These are phyloP conservation scores for Datura wrightii DNA, from an alignment of 257 asterid species.

Conservation along the genomic window DNA sequence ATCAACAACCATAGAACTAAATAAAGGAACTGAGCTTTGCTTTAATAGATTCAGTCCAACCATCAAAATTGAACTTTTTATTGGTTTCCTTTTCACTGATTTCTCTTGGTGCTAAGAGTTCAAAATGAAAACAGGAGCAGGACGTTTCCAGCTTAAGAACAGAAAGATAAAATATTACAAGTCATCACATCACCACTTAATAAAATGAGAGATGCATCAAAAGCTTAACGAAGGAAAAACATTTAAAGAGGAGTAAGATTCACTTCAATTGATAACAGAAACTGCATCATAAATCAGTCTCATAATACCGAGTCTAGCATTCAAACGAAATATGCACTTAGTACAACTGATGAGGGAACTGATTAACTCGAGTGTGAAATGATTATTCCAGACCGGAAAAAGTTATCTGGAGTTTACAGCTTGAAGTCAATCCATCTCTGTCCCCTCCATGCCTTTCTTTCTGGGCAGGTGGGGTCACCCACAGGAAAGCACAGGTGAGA, in stretches of 20 bases:
- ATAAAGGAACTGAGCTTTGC: neutral
- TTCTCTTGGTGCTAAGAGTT: neutral
- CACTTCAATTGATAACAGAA: neutral
- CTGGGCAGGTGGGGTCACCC: neutral
- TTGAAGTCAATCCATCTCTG: neutral
- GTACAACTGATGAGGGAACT: neutral
- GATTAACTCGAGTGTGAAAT: neutral
- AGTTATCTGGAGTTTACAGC: neutral
- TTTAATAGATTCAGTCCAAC: neutral
- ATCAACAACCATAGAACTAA: neutral
- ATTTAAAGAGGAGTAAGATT: neutral
- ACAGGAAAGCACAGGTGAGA: neutral
- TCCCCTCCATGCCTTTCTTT: neutral
- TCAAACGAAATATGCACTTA: neutral
- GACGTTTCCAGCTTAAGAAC: neutral
- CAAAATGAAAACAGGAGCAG: neutral
- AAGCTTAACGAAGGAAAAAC: neutral
- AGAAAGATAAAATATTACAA: neutral
- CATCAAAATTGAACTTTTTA: neutral
- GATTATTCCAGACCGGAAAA: neutral
- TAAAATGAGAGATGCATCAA: neutral
- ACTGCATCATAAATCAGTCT: neutral
- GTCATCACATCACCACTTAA: neutral
- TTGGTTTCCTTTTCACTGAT: neutral
- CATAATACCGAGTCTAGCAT: neutral